These are phyloP conservation scores for Vinca minor DNA, from an alignment of 257 asterid genomes.

Conservation along the genomic window DNA sequence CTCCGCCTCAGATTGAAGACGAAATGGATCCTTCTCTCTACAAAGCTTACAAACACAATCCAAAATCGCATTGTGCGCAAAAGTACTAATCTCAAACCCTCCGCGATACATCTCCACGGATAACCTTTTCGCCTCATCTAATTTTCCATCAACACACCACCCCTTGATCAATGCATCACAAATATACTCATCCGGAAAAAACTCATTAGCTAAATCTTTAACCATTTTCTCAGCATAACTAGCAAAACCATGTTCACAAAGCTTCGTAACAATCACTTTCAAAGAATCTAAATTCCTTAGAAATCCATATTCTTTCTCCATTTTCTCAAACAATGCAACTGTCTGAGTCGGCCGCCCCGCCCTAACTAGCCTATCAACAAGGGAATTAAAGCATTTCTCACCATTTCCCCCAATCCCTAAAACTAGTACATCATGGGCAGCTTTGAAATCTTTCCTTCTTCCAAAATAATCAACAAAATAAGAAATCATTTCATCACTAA, in stretches of 20 bases:
- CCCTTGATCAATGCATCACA: conserved; percentile 69
- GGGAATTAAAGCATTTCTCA: conserved; percentile 44
- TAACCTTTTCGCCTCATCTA: conserved; percentile 69
- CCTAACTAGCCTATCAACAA: conserved; percentile 70
- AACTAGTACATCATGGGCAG: conserved; percentile 54
- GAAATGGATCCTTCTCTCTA: conserved; percentile 74
- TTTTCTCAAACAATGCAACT: conserved; percentile 57
- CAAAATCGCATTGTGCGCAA: conserved; percentile 59
- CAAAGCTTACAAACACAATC: conserved; percentile 87
- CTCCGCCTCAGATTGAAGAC: conserved; percentile 46
- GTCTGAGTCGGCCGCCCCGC: conserved; percentile 66
- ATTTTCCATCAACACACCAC: conserved; percentile 81
- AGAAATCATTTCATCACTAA: conserved; percentile 51
- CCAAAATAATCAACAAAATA: conserved; percentile 70
- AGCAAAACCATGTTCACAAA: conserved; percentile 69
- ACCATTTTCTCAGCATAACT: conserved; percentile 89
- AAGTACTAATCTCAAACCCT: conserved; percentile 61
- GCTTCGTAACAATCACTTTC: conserved; percentile 49
- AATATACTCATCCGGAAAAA: conserved; percentile 72
- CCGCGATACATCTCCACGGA: conserved; percentile 78
- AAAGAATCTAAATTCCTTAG: conserved; percentile 43
- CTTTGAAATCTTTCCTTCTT: conserved; percentile 86
- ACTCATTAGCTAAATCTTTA: conserved; percentile 67
- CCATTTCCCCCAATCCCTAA: conserved; percentile 51
- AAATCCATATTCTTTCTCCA: conserved; percentile 71